A percentile compares a stretch with the other conserved stretches of the same genome.
These are phyloP conservation scores for Termitomyces sp. DNA, from an alignment of 768 basidiomycete species.

Conservation along the genomic window DNA sequence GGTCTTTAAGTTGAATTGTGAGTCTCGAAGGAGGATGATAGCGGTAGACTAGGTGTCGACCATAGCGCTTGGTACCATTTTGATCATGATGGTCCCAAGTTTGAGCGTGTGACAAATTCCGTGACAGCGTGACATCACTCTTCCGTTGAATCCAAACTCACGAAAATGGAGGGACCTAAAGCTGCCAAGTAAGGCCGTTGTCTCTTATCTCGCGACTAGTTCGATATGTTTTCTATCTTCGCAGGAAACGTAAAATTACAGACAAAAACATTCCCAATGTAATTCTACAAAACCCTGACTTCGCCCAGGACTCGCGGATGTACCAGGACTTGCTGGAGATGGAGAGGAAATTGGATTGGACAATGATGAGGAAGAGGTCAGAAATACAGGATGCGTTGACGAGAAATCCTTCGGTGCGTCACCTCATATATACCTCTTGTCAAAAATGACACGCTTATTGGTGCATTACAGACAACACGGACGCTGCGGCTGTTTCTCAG, in stretches of 20 bases:
- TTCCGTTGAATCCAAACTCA: constrained; percentile 3
- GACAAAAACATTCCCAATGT: constrained; percentile 79
- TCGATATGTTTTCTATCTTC: background rate
- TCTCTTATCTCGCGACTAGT: background rate
- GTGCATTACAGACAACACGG: constrained; percentile 61
- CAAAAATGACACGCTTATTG: constrained; percentile 10
- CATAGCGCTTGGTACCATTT: too few relatives aligned
- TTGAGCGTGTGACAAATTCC: background rate
- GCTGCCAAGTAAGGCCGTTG: constrained; percentile 28
- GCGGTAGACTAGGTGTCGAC: too few relatives aligned
- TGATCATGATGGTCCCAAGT: background rate
- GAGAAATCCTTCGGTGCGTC: constrained; percentile 62
- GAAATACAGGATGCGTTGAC: constrained; percentile 90
- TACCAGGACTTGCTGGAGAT: constrained; percentile 84
- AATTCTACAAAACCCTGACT: constrained; percentile 69
- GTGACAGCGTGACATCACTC: constrained; percentile 3
- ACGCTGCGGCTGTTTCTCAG: constrained; percentile 84
- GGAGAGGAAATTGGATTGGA: constrained; percentile 94
- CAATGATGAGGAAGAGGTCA: constrained; percentile 83
- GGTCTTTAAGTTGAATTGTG: too few relatives aligned
- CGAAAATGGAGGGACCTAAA: constrained; percentile 34
- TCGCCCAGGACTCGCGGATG: constrained; percentile 79
- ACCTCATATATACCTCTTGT: background rate
- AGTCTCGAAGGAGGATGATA: too few relatives aligned
- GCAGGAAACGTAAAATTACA: constrained; percentile 72